Conservation (phyloP, 1,139 yeast genomes). For the Arxiozyma telluris region DNA sequence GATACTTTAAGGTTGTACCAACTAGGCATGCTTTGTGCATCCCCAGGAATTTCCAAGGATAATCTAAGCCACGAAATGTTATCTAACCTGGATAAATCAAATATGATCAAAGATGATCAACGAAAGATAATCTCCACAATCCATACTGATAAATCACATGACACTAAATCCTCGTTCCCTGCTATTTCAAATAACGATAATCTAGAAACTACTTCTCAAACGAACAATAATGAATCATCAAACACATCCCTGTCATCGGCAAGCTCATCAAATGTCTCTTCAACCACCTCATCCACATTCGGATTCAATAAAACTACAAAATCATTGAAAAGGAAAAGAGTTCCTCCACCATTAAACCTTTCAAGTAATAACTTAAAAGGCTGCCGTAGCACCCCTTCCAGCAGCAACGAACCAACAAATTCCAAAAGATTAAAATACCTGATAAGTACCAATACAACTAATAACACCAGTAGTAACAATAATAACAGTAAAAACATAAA, state of each 20-base stretch:
- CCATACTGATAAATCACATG: neutral
- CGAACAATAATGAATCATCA: neutral
- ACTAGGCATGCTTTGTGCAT: slow-evolving; percentile 32
- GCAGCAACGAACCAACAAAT: neutral
- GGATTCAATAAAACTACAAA: slow-evolving; percentile 2
- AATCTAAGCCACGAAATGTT: slow-evolving; percentile 25
- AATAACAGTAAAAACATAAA: neutral
- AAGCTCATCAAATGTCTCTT: neutral
- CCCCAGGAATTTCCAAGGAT: slow-evolving; percentile 32
- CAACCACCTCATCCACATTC: neutral
- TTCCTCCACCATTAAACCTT: slow-evolving; percentile 18
- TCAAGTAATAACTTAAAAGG: neutral
- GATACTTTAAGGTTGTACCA: slow-evolving; percentile 6
- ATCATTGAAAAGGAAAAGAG: slow-evolving; percentile 14
- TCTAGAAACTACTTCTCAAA: neutral
- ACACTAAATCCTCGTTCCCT: neutral
- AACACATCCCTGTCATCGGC: neutral
- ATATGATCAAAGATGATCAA: slow-evolving; percentile 31
- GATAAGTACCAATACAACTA: neutral
- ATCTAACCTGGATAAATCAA: slow-evolving; percentile 26
- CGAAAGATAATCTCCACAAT: slow-evolving; percentile 17
- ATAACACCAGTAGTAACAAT: neutral
- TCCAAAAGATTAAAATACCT: neutral
- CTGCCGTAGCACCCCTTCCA: neutral
- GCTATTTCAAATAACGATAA: neutral